These are phyloP conservation scores for Poa annua DNA, from an alignment of 176 grass and related monocot genomes.

Conservation along the genomic window DNA sequence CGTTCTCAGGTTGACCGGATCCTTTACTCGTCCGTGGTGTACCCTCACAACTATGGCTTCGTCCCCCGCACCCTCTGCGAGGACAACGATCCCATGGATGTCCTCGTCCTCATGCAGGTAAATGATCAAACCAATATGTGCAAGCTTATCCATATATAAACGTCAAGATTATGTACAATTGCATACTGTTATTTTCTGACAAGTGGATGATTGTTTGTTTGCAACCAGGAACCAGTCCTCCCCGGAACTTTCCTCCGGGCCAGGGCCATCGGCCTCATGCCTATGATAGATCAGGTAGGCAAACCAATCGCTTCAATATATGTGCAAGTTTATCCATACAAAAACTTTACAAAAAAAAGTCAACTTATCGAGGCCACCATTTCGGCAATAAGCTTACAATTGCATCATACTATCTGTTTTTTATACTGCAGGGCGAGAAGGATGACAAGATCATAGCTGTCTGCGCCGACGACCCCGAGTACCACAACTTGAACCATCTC, in stretches of 20 bases:
- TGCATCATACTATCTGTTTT: not conserved
- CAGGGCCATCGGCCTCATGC: slow-evolving; percentile 84
- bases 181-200: not conserved
- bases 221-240: slow-evolving; percentile 59
- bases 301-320: not conserved
- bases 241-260: slow-evolving; percentile 73
- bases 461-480: slow-evolving; percentile 93
- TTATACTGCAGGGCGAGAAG: slow-evolving; percentile 61
- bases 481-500: slow-evolving; percentile 69
- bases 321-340: too few relatives aligned
- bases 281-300: slow-evolving; percentile 73
- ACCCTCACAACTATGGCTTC: slow-evolving; percentile 97
- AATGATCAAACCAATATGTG: not conserved
- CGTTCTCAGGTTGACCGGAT: slow-evolving; percentile 66
- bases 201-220: not conserved
- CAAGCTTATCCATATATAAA: not conserved
- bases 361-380: not conserved
- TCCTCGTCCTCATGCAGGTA: slow-evolving; percentile 96
- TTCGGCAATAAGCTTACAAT: not conserved
- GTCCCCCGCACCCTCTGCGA: slow-evolving; percentile 90
- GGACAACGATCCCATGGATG: slow-evolving; percentile 95
- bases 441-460: slow-evolving; percentile 97
- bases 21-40: slow-evolving; percentile 91
- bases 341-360: not conserved
- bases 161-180: not conserved